phyloP scores from a whole-genome alignment of 2,329 filamentous ascomycete species.

The Colletotrichum shisoi region DNA sequence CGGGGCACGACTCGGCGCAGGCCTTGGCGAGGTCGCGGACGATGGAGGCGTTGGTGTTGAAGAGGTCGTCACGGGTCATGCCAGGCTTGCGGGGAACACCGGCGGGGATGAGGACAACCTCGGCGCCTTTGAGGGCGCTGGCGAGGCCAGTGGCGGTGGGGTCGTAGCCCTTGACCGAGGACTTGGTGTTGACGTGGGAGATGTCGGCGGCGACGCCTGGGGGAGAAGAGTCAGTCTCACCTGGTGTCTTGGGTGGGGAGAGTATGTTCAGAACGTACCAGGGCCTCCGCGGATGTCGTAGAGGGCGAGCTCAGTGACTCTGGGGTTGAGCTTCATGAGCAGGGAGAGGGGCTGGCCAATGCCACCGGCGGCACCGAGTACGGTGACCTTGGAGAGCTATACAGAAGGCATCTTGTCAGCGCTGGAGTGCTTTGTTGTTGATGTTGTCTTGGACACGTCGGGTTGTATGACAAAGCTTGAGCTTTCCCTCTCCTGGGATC shows the following conservation, averaged over 20 bases:
- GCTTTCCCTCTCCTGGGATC: background rate
- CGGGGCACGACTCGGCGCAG: conserved; percentile 83
- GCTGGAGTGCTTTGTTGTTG: background rate
- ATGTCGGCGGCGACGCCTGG: conserved; percentile 97
- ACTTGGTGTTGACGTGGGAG: conserved; percentile 99
- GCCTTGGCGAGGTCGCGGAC: conserved; percentile 98
- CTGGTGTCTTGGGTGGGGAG: background rate
- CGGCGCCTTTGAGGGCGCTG: conserved; percentile 81
- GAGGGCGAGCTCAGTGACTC: conserved; percentile 90
- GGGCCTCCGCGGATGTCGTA: conserved; percentile 97
- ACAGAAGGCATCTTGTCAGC: conserved; percentile 41
- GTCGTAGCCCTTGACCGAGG: conserved; percentile 88
- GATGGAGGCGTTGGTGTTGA: conserved; percentile 99
- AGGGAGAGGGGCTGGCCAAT: conserved; percentile 98
- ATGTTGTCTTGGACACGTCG: background rate
- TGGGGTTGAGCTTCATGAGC: conserved; percentile 97
- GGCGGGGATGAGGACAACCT: conserved; percentile 96
- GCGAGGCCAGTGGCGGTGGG: conserved; percentile 78
- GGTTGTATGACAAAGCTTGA: conserved; percentile 17
- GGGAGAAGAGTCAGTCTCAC: conserved; percentile 42
- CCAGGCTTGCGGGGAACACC: conserved; percentile 99
- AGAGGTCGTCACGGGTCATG: conserved; percentile 99
- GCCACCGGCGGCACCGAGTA: conserved; percentile 95
- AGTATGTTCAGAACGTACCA: conserved; percentile 66
- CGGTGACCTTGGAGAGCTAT: conserved; percentile 95